Base-by-base conservation (phyloP, 495 filamentous ascomycete species). In the Pseudoneurospora amorphoporcata region DNA sequence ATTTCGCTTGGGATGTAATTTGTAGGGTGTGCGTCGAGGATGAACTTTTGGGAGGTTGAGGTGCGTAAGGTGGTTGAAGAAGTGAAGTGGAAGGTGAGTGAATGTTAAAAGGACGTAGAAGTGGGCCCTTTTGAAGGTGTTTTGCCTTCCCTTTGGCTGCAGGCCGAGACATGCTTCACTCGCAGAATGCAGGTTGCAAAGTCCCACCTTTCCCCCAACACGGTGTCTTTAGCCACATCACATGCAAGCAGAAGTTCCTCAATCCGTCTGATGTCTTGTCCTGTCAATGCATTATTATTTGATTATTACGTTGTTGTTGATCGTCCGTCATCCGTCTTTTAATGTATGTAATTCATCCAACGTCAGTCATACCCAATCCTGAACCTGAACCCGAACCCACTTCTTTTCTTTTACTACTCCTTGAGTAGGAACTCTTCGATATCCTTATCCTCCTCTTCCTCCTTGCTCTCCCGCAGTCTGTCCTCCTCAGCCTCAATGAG, bases 381-480 rank as follows among this genome's bases (percentile, higher is more conserved):
- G 23, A 35, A 40, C 10, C 10, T 5, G 35, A 37, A 5, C 47
- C 47, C 47, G 19, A 58, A 29, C 14, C 53, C 29, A 35, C 23
- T 61, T 12, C 9, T 53, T 53, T 53, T 8, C 23, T 41, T 12
- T 29, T 71, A 14, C 70, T 40, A 77, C 35, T 76, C 76, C 39
- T 89, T 88, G 77, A 89, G 84, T 81, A 94, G 82, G 76, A 89
- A 88, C 77, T 93, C 89, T 84, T 88, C 86, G 77, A 94, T 87
- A 76, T 90, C 90, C 78, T 87, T 90, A 70, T 90, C 87, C 76
- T 91, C 90, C 45, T 90, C 80, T 75, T 90, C 88, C 80, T 79
- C 83, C 76, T 76, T 80, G 17, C 80, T 77, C 75, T 87, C 83
- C 68, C 80, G 77, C 40, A 83, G 73, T 71, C 80, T 72, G 73